A percentile compares a stretch with the other conserved stretches of the same genome.
Evolutionary conservation across 306 rosid species (phyloP).

Genomic region (Gynostemma pentaphyllum): DNA sequence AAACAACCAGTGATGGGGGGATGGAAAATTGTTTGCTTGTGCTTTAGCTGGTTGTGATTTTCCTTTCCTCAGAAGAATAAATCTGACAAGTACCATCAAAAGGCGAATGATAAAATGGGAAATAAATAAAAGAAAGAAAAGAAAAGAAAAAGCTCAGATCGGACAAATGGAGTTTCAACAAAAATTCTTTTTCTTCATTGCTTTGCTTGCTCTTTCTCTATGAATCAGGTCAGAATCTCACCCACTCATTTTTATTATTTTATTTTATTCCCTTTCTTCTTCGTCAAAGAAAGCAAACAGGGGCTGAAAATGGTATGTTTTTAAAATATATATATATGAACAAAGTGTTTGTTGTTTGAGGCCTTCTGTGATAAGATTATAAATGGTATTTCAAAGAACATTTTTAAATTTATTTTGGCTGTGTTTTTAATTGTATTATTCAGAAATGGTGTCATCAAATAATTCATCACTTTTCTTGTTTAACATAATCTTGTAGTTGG

Average conservation of each 20-base stretch:
- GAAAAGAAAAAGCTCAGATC: conserved; percentile 19
- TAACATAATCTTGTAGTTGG: neutral
- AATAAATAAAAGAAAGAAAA: conserved; percentile 29
- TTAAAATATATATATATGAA: neutral
- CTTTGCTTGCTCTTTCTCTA: neutral
- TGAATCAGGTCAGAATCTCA: conserved; percentile 42
- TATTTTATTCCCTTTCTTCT: neutral
- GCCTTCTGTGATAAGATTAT: too few relatives aligned
- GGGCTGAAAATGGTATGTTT: neutral
- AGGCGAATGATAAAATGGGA: conserved; percentile 30
- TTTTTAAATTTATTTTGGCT: neutral
- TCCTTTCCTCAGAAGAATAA: conserved; percentile 18
- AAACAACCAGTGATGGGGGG: conserved; percentile 11
- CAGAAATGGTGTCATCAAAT: neutral
- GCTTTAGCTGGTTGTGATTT: conserved; percentile 26
- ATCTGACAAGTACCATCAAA: conserved; percentile 15
- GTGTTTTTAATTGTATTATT: neutral
- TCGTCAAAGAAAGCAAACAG: neutral
- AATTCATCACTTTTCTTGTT: neutral
- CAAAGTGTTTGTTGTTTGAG: neutral
- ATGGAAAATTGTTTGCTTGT: conserved; percentile 33
- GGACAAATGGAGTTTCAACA: conserved; percentile 68
- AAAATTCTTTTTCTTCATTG: conserved; percentile 16
- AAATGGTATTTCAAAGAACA: neutral
- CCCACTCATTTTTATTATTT: conserved; percentile 16